Base-by-base conservation (phyloP, 2,329 filamentous ascomycete species). In the Beauveria scarabaeidicola region DNA sequence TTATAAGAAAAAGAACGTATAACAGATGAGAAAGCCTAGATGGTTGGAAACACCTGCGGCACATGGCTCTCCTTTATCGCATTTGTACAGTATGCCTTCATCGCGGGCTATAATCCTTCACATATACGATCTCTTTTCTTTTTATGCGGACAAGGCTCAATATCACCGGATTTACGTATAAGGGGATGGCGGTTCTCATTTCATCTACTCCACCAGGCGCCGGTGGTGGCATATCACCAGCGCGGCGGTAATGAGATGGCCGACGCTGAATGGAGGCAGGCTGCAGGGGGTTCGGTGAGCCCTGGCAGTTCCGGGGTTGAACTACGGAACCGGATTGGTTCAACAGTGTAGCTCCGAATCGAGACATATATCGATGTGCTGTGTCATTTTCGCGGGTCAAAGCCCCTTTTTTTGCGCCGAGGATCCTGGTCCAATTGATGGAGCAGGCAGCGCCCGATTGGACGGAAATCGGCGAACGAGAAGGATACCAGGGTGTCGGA, bases 141-240 rank as follows among this genome's bases (percentile, higher is more conserved):
- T 44, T 43, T n/a, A 44, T 51, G 36, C 55, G 19, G 21, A 38
- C 8, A 51, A 50, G 1, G 36, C 19, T 23, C 25, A 44, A 58
- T 58, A 58, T 58, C 48, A 52, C 48, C 56, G 56, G 27, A 58
- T 36, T 44, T 52, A 52, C 7, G 10, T 4, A 21, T n/a, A 44
- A 10, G 36, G 17, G 3, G 23, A 17, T 32, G 38, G 56, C 27
- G 23, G 36, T 40, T 44, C 40, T 58, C 56, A 58, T 58, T 58
- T 58, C 48, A 15, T 7, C 27, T 17, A 25, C 56, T 47, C 56
- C 56, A 52, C 56, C n/a, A 4, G 46, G 40, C 25, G 47, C 15
- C 3, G 32, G 10, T 13, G 19, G 47, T 41, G 55, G 32, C 46
- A 38, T 44, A 38, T 17, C 46, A 46, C 44, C 17, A 29, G 23